phyloP scores from a whole-genome alignment of 176 grass and related monocot species.

The Carex parvula region DNA sequence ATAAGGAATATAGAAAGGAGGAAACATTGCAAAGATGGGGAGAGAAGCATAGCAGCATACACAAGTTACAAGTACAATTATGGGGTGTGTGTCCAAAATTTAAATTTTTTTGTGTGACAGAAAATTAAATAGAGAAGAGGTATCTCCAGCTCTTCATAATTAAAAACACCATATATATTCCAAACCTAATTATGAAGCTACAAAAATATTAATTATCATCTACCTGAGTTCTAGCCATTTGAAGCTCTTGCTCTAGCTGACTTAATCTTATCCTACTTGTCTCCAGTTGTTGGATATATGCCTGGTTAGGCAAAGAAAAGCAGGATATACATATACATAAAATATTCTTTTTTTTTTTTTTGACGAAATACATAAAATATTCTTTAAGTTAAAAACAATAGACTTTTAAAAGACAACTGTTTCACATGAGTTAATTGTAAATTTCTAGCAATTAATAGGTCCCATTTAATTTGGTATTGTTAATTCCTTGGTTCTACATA shows the following conservation, averaged over 20 bases:
- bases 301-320: conserved; percentile 40
- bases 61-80: too few relatives aligned
- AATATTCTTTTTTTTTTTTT: neutral
- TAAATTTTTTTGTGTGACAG: neutral
- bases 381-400: neutral
- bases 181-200: neutral
- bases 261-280: conserved; percentile 60
- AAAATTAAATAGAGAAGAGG: neutral
- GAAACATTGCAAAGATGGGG: too few relatives aligned
- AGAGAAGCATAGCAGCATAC: too few relatives aligned
- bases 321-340: neutral
- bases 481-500: neutral
- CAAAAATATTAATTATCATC: neutral
- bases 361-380: neutral
- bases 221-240: conserved; percentile 68
- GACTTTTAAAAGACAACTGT: neutral
- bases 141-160: neutral
- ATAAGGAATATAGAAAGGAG: too few relatives aligned
- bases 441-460: neutral
- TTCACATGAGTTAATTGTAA: neutral
- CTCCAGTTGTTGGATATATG: conserved; percentile 85
- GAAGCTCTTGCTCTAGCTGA: conserved; percentile 72
- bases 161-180: neutral
- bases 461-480: neutral
- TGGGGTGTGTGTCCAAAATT: neutral